These are phyloP conservation scores for Hemileia vastatrix DNA, from an alignment of 1,284 basidiomycete species.

Conservation along the genomic window DNA sequence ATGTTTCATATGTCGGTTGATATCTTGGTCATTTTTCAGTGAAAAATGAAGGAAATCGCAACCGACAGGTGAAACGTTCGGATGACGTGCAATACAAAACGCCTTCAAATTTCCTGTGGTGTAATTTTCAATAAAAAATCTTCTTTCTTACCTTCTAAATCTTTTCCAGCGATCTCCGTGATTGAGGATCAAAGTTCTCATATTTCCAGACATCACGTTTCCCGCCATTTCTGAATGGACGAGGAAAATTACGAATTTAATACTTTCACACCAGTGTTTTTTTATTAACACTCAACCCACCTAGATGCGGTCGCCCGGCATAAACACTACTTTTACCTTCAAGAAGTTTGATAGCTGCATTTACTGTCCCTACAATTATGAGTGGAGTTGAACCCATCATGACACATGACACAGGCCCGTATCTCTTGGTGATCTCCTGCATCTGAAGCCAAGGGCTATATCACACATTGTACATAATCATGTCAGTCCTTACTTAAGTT, in stretches of 20 bases:
- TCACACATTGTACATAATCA: too few species aligned
- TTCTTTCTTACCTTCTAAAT: slow-evolving; percentile 24
- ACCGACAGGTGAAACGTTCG: too few species aligned
- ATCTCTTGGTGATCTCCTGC: slow-evolving; percentile 15
- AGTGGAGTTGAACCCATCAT: slow-evolving; percentile 10
- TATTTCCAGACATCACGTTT: slow-evolving; percentile 29
- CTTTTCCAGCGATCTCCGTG: slow-evolving; percentile 28
- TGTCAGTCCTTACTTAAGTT: too few species aligned
- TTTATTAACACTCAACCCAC: too few species aligned
- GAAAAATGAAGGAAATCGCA: too few species aligned
- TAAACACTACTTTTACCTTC: slow-evolving; percentile 14
- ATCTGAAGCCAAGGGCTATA: slow-evolving; percentile 18
- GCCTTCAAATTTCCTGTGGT: too few species aligned
- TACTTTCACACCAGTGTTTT: too few species aligned
- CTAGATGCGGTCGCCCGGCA: slow-evolving; percentile 10
- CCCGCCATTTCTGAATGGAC: slow-evolving; percentile 27
- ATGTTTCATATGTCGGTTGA: too few species aligned
- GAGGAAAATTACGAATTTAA: not conserved
- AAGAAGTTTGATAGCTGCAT: slow-evolving; percentile 8
- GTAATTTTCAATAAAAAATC: too few species aligned
- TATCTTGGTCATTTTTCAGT: too few species aligned
- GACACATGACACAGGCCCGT: slow-evolving; percentile 20
- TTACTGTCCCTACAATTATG: slow-evolving; percentile 17
- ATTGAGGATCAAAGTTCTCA: slow-evolving; percentile 28
- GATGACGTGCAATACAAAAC: too few species aligned